phyloP scores from a whole-genome alignment of 2,329 filamentous ascomycete species.

The Stromatinia cepivora region DNA sequence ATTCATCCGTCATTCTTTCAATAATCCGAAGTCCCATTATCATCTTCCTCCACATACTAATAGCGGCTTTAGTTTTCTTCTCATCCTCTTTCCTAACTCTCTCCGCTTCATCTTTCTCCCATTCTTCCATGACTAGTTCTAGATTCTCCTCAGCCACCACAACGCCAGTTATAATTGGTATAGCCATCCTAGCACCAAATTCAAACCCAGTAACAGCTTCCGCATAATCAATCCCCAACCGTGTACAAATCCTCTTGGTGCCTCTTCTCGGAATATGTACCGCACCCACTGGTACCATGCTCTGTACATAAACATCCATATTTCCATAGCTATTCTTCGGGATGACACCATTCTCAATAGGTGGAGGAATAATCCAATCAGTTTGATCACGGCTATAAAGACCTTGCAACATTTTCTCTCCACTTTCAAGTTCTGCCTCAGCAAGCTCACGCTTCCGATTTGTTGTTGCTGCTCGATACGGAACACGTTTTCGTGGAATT shows the following conservation, averaged over 20 bases:
- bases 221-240: constrained; percentile 82
- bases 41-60: constrained; percentile 83
- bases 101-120: constrained; percentile 75
- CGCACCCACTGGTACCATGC: constrained; percentile 86
- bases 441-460: constrained; percentile 87
- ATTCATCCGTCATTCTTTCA: constrained; percentile 73
- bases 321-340: constrained; percentile 96
- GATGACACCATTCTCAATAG: constrained; percentile 80
- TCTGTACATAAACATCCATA: constrained; percentile 91
- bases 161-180: constrained; percentile 87
- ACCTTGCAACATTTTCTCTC: constrained; percentile 82
- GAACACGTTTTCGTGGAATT: constrained; percentile 79
- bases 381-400: constrained; percentile 84
- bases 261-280: constrained; percentile 80
- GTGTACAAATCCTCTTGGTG: constrained; percentile 76
- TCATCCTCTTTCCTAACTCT: constrained; percentile 76
- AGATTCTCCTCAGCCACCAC: constrained; percentile 83
- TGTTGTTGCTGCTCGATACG: constrained; percentile 86
- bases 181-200: constrained; percentile 90
- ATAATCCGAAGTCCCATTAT: constrained; percentile 82
- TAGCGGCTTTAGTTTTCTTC: constrained; percentile 71
- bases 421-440: constrained; percentile 72
- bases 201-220: constrained; percentile 97
- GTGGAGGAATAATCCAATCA: constrained; percentile 90
- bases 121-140: constrained; percentile 71